These are phyloP conservation scores for Gamsiella multidivaricata DNA, from an alignment of 192 early-diverging fungal genomes.

Conservation along the genomic window DNA sequence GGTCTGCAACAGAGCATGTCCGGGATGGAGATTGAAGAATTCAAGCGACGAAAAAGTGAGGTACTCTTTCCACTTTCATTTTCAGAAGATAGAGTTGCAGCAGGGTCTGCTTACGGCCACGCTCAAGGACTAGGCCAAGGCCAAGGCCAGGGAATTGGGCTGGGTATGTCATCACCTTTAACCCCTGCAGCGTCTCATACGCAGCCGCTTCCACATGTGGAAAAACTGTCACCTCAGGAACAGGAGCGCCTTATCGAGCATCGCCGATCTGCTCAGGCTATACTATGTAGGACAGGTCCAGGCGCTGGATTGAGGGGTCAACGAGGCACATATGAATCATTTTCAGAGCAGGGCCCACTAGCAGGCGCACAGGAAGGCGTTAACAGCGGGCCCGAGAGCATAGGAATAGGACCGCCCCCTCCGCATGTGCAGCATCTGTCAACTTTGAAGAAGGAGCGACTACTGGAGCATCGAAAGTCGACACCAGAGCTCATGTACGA, in stretches of 20 bases:
- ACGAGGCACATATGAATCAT: not conserved
- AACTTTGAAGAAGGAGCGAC: conserved; percentile 12
- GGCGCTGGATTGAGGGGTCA: conserved; percentile 20
- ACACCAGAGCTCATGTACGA: conserved; percentile 28
- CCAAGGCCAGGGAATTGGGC: conserved; percentile 12
- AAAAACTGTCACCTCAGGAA: conserved; percentile 28
- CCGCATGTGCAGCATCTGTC: conserved; percentile 18
- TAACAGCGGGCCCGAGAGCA: not conserved
- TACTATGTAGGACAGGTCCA: conserved; percentile 5
- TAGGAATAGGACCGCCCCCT: not conserved
- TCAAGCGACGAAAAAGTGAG: conserved; percentile 44
- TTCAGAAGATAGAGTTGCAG: not conserved
- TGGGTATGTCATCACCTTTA: conserved; percentile 29
- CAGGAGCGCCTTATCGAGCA: conserved; percentile 38
- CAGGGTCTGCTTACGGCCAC: not conserved
- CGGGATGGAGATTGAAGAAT: conserved; percentile 38
- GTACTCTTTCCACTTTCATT: conserved; percentile 24
- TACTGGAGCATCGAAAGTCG: conserved; percentile 44
- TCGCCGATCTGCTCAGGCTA: conserved; percentile 38
- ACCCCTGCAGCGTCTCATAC: conserved; percentile 1
- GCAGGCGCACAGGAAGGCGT: too few species aligned
- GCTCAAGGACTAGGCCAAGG: not conserved
- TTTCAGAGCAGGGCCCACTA: not conserved
- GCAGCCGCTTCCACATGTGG: conserved; percentile 15
- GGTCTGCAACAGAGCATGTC: conserved; percentile 30